Conservation (phyloP, 78 protist genomes). For the Chrysochromulina parva region DNA sequence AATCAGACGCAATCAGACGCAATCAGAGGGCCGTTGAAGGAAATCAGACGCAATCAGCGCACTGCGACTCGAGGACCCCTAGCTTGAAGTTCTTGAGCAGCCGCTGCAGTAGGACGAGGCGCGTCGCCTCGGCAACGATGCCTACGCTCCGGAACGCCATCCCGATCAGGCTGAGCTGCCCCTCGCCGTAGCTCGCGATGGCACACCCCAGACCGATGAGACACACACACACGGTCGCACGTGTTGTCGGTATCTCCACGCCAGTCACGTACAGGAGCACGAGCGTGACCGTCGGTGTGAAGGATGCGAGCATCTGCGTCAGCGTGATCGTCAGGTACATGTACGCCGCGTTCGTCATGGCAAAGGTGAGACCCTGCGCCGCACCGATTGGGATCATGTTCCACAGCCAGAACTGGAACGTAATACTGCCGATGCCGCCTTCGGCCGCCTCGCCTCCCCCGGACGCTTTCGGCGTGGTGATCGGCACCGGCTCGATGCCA, state of each 20-base stretch:
- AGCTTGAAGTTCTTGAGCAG: background rate
- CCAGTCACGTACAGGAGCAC: background rate
- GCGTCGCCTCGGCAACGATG: background rate
- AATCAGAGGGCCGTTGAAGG: background rate
- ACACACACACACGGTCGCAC: background rate
- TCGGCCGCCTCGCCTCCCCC: background rate
- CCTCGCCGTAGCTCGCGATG: background rate
- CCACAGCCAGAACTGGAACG: background rate
- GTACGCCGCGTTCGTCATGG: background rate
- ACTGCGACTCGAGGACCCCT: background rate
- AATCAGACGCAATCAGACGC: background rate
- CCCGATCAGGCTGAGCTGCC: background rate
- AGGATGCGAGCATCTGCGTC: constrained; percentile 13
- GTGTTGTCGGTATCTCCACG: background rate
- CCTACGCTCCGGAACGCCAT: background rate
- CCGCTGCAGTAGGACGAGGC: background rate
- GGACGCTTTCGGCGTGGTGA: background rate
- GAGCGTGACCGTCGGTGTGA: background rate
- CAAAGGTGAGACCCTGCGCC: constrained; percentile 1
- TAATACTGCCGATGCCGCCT: background rate
- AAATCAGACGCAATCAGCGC: background rate
- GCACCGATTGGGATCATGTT: constrained; percentile 6
- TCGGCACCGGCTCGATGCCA: background rate
- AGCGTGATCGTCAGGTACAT: constrained; percentile 15
- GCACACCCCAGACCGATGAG: background rate